Base-by-base conservation (phyloP, 2,329 filamentous ascomycete species). In the Penicillium sclerotigenum region DNA sequence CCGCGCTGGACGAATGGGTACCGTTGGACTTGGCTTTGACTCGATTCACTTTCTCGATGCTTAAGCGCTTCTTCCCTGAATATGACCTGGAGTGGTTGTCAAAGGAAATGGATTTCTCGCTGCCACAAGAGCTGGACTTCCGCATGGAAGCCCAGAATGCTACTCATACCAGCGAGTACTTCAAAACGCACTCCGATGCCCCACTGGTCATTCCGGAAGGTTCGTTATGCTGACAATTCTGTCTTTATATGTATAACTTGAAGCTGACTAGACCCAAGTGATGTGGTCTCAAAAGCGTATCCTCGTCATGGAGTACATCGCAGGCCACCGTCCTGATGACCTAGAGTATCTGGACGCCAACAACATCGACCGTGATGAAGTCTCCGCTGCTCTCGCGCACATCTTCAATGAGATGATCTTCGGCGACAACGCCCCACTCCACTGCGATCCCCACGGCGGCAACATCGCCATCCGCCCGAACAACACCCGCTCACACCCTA, bases 391-490 rank as follows among this genome's bases (percentile, higher is more conserved):
- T 0, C 80, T 99, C 4, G 88, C 94, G 0, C 86, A 87, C 57
- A 91, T 99, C 57, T 99, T 99, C 82, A 99, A 99, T 79, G 92
- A 97, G 72, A 99, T 99, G 94, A 97, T 99, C 64, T 99, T 99
- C 64, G 92, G 93, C 47, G 84, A 87, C 50, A 83, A 87, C 57
- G 93, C 93, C 0, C 91, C 94, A 0, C 78, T 99, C 37, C 94
- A 99, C 77, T 99, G 94, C 75, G 94, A 99, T 70, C 94, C 94
- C 0, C 94, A 99, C 69, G 94, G 92, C 46, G 94, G 94, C 43
- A 99, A 99, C 69, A 88, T 99, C 53, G 92, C 94, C 22, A 91
- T 99, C 59, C 87, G 92, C 40, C 86, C 90, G 71, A 94, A 93
- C 68, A 72, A 81, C 5, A 75, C 73, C 16, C 80, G 83, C 34